A percentile compares a stretch with the other conserved stretches of the same genome.
These are phyloP conservation scores for Neonectria faginata DNA, from an alignment of 2,329 filamentous ascomycete species.

Conservation along the genomic window DNA sequence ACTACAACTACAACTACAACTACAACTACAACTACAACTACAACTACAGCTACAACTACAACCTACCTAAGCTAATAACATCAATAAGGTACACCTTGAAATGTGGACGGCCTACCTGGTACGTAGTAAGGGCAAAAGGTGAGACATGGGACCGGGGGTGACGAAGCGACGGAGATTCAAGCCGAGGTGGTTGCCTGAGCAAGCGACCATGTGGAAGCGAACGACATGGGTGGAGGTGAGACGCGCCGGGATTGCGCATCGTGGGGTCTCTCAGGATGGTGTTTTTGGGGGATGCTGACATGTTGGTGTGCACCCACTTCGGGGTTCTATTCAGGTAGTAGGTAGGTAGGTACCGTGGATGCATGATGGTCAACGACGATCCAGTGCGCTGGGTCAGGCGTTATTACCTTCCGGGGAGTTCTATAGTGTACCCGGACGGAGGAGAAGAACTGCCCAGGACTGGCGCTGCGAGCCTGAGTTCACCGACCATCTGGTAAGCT, in stretches of 20 bases:
- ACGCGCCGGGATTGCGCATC: constrained; percentile 1
- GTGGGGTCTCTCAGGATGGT: constrained; percentile 13
- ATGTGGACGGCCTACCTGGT: neutral
- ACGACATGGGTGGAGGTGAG: neutral
- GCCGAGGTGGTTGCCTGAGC: constrained; percentile 26
- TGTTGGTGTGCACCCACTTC: neutral
- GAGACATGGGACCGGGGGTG: constrained; percentile 6
- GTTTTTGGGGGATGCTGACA: neutral
- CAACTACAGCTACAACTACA: constrained; percentile 12
- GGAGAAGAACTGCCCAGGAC: too few relatives aligned
- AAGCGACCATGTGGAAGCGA: constrained; percentile 26
- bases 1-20: constrained; percentile 11
- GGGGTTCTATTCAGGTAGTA: too few relatives aligned
- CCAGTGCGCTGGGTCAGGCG: too few relatives aligned
- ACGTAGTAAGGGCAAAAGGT: neutral
- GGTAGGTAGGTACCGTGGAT: too few relatives aligned
- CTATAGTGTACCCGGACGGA: too few relatives aligned
- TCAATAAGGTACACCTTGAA: constrained; percentile 12
- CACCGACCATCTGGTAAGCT: too few relatives aligned
- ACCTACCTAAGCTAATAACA: constrained; percentile 25
- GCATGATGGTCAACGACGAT: too few relatives aligned
- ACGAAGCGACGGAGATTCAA: constrained; percentile 6
- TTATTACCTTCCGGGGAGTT: too few relatives aligned
- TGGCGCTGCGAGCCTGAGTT: too few relatives aligned
- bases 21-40: constrained; percentile 14